phyloP scores from a whole-genome alignment of 2,329 filamentous ascomycete genomes.

The Cladosporium sphaerospermum region DNA sequence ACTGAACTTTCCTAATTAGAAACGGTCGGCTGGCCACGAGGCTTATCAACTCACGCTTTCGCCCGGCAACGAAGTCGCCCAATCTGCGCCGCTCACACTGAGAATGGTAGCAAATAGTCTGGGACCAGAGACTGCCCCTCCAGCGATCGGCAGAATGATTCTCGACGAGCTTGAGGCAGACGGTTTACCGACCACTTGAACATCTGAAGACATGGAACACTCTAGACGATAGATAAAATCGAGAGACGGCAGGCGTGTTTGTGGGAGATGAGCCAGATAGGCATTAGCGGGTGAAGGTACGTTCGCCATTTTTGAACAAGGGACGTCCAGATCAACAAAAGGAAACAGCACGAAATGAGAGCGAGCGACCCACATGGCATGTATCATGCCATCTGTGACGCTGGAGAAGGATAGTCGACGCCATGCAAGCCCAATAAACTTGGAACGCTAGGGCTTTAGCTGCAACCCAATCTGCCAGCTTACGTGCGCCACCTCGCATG shows the following conservation, averaged over 20 bases:
- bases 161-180: slow-evolving; percentile 12
- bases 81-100: slow-evolving; percentile 19
- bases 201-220: slow-evolving; percentile 17
- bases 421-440: too few relatives aligned
- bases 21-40: background rate
- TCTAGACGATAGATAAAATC: slow-evolving; percentile 22
- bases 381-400: too few relatives aligned
- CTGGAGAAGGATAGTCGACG: too few relatives aligned
- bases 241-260: slow-evolving; percentile 16
- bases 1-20: slow-evolving; percentile 4
- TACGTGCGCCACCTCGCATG: too few relatives aligned
- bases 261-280: background rate
- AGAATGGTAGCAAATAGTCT: slow-evolving; percentile 16
- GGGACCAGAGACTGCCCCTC: slow-evolving; percentile 19
- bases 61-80: slow-evolving; percentile 14
- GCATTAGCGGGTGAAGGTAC: background rate
- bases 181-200: slow-evolving; percentile 18
- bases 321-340: too few relatives aligned
- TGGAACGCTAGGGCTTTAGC: too few relatives aligned
- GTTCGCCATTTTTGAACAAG: background rate
- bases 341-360: too few relatives aligned
- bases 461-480: too few relatives aligned
- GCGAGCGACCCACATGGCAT: too few relatives aligned
- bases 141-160: slow-evolving; percentile 20
- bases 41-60: slow-evolving; percentile 12